phyloP scores from a whole-genome alignment of 1,284 basidiomycete species.

The Fomitopsis schrenkii region DNA sequence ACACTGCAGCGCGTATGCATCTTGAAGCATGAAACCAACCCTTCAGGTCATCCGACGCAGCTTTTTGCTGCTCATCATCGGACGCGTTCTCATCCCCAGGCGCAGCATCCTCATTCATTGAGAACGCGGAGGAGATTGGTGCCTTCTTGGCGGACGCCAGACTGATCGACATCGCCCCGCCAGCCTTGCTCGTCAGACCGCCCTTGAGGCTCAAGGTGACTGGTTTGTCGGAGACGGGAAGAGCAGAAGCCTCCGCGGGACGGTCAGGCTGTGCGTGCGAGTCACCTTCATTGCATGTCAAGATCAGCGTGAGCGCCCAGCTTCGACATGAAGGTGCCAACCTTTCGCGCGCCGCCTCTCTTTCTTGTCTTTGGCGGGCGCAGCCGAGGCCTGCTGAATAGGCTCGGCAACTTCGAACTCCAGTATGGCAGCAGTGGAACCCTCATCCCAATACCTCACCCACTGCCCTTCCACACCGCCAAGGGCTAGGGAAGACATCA shows the following conservation, averaged over 20 bases:
- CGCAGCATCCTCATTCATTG: conserved; percentile 32
- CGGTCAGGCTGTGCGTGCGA: conserved; percentile 13
- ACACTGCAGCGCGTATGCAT: conserved; percentile 15
- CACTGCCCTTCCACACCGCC: conserved; percentile 69
- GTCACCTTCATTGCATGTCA: neutral
- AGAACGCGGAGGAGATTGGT: conserved; percentile 52
- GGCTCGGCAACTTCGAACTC: conserved; percentile 78
- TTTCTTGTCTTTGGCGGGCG: conserved; percentile 58
- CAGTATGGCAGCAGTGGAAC: conserved; percentile 61
- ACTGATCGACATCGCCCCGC: conserved; percentile 9
- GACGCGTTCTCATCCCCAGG: conserved; percentile 29
- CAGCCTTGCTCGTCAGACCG: conserved; percentile 35
- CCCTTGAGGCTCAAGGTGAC: conserved; percentile 71
- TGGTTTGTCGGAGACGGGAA: conserved; percentile 74
- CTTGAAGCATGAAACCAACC: conserved; percentile 36
- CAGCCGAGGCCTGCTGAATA: conserved; percentile 31
- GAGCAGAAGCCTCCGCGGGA: conserved; percentile 49
- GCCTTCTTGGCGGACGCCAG: conserved; percentile 23
- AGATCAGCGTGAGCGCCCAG: neutral
- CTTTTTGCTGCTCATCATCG: conserved; percentile 30
- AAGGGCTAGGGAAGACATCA: conserved; percentile 57
- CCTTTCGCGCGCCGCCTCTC: conserved; percentile 62
- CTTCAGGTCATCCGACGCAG: conserved; percentile 46
- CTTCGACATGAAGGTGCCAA: conserved; percentile 13
- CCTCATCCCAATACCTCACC: conserved; percentile 84